Conservation (phyloP, 345 rosid species). For the Anacardium occidentale region DNA sequence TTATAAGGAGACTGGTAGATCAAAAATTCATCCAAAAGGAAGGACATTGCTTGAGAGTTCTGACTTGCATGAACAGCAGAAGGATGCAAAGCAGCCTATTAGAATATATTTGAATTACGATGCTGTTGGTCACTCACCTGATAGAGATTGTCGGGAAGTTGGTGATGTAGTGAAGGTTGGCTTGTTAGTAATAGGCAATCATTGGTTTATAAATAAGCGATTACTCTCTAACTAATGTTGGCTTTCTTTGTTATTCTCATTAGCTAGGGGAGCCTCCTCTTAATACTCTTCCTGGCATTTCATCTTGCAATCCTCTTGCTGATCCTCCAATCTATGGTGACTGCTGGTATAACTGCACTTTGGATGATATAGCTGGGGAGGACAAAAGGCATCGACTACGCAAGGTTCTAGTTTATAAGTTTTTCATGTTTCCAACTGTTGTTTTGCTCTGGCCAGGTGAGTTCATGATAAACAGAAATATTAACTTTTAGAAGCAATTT, state of each 20-base stretch:
- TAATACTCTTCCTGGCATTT: constrained; percentile 45
- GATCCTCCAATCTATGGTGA: constrained; percentile 85
- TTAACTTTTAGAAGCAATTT: constrained; percentile 30
- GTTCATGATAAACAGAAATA: constrained; percentile 15
- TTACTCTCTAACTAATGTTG: constrained; percentile 16
- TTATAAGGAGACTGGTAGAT: constrained; percentile 48
- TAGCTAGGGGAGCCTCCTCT: constrained; percentile 93
- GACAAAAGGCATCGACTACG: constrained; percentile 86
- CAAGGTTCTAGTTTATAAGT: constrained; percentile 50
- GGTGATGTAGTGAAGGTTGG: constrained; percentile 92
- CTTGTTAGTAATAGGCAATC: constrained; percentile 13
- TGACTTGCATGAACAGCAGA: constrained; percentile 28
- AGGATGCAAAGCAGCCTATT: constrained; percentile 75
- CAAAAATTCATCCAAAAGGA: constrained; percentile 53
- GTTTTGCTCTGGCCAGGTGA: background rate
- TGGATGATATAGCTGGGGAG: constrained; percentile 84
- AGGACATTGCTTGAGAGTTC: constrained; percentile 72
- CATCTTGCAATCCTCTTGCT: constrained; percentile 70
- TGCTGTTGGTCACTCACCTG: constrained; percentile 94
- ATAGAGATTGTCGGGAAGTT: constrained; percentile 80
- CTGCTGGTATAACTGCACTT: constrained; percentile 98
- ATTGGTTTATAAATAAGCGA: background rate
- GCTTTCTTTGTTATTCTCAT: constrained; percentile 19
- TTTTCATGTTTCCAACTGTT: background rate
- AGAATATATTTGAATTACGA: constrained; percentile 94